These are phyloP conservation scores for Chalciporus chontae DNA, from an alignment of 768 basidiomycete species.

Conservation along the genomic window DNA sequence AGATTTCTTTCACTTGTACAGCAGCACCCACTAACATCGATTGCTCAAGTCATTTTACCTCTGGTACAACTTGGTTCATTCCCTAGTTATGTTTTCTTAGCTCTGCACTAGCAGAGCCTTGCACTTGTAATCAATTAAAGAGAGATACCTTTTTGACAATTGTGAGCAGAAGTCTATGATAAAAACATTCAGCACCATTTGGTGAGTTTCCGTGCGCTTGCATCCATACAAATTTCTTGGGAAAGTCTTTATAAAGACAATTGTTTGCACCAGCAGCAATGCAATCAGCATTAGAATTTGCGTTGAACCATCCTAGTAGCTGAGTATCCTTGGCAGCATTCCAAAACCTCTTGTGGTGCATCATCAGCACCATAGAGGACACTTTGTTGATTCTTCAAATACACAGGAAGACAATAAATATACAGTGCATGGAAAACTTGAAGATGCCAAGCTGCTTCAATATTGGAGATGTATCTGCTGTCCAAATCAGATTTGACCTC, in stretches of 20 bases:
- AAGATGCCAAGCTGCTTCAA: slow-evolving; percentile 14
- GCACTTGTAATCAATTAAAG: not conserved
- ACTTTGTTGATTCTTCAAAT: slow-evolving; percentile 35
- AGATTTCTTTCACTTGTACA: too few relatives aligned
- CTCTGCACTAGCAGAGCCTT: too few relatives aligned
- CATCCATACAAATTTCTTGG: slow-evolving; percentile 30
- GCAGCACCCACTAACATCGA: too few relatives aligned
- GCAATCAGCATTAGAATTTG: slow-evolving; percentile 18
- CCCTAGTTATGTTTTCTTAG: too few relatives aligned
- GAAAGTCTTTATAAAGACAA: slow-evolving; percentile 34
- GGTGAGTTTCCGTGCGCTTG: slow-evolving; percentile 20
- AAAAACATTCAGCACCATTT: slow-evolving; percentile 36
- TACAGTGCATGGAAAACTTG: slow-evolving; percentile 31
- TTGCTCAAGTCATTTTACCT: too few relatives aligned
- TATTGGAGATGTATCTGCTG: slow-evolving; percentile 3
- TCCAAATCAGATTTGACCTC: slow-evolving; percentile 2
- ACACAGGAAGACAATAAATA: slow-evolving; percentile 43
- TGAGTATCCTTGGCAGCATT: slow-evolving; percentile 18
- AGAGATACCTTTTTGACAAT: slow-evolving; percentile 24
- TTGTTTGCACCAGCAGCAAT: slow-evolving; percentile 9
- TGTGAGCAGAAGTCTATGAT: slow-evolving; percentile 38
- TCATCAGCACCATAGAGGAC: slow-evolving; percentile 35
- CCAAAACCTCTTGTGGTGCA: slow-evolving; percentile 10
- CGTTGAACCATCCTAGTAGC: slow-evolving; percentile 33
- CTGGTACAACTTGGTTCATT: too few relatives aligned